Percentiles rank a stretch among this genome's conserved stretches.
Conservation (phyloP, 768 basidiomycete species). For the Pleurotus salmoneostramineus region DNA sequence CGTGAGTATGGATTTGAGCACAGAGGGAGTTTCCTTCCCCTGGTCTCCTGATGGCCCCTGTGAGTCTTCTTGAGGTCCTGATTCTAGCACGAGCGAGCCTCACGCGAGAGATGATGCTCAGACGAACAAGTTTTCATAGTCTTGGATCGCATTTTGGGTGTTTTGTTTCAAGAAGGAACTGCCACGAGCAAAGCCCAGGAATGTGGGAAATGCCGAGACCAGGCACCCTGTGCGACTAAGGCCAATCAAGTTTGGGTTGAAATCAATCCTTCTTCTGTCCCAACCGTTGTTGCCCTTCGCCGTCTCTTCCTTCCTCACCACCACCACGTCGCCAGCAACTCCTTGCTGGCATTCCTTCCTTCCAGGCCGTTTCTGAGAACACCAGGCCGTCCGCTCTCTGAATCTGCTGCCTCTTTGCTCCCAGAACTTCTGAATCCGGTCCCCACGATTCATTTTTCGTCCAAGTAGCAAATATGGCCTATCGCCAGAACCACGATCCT, state of each 20-base stretch:
- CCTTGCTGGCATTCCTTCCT: conserved; percentile 6
- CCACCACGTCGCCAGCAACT: background rate
- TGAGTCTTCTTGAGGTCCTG: too few relatives aligned
- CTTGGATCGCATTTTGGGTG: too few relatives aligned
- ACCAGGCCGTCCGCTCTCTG: conserved; percentile 23
- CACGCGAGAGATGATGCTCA: too few relatives aligned
- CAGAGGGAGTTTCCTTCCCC: too few relatives aligned
- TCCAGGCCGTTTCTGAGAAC: conserved; percentile 7
- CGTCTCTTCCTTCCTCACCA: background rate
- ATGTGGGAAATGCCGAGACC: conserved; percentile 4
- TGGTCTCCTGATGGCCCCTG: too few relatives aligned
- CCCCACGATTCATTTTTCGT: conserved; percentile 9
- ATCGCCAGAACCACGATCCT: conserved; percentile 51
- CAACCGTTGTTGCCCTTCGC: background rate
- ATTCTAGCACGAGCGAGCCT: too few relatives aligned
- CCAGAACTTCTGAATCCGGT: background rate
- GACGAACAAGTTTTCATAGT: too few relatives aligned
- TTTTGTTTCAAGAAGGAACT: conserved; percentile 1
- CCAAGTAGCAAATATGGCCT: conserved; percentile 40
- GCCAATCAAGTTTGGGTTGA: background rate
- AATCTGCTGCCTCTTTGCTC: conserved; percentile 1
- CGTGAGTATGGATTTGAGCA: too few relatives aligned
- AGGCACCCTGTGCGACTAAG: background rate
- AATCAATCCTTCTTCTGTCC: background rate
- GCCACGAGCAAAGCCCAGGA: background rate